Conservation (phyloP, 306 rosid species). For the Ormosia semicastrata region DNA sequence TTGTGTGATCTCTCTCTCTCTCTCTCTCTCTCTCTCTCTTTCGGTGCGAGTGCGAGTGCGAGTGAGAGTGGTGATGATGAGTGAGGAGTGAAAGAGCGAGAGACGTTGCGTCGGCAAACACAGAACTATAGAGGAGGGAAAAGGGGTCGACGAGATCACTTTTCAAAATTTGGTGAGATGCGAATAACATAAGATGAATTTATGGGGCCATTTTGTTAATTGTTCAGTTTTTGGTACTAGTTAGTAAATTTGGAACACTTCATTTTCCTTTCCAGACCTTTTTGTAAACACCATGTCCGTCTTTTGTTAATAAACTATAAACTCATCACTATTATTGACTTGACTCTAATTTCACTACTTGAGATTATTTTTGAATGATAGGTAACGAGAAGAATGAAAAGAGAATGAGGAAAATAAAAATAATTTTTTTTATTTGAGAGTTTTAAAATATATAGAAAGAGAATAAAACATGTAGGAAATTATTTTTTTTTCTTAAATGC, state of each 20-base stretch:
- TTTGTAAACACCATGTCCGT: neutral
- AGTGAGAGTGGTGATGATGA: neutral
- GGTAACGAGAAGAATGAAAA: no score
- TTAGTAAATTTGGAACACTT: neutral
- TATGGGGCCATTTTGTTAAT: conserved; percentile 22
- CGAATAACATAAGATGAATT: neutral
- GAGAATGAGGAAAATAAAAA: no score
- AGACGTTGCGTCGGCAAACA: conserved; percentile 36
- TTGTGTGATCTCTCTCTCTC: conserved; percentile 9
- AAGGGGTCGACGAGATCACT: conserved; percentile 37
- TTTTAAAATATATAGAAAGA: no score
- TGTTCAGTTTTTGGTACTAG: neutral
- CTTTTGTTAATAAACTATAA: neutral
- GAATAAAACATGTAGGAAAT: no score
- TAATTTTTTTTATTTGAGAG: no score
- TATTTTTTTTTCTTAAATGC: no score
- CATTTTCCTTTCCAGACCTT: conserved; percentile 16
- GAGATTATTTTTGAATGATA: no score
- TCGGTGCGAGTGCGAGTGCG: neutral
- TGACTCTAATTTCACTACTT: neutral
- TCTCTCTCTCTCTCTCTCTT: neutral
- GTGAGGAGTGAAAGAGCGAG: conserved; percentile 9
- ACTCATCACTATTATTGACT: conserved; percentile 23
- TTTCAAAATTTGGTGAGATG: conserved; percentile 45
- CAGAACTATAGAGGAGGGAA: conserved; percentile 48